phyloP scores from a whole-genome alignment of 192 early-diverging fungal species.

The Coemansia sp. region DNA sequence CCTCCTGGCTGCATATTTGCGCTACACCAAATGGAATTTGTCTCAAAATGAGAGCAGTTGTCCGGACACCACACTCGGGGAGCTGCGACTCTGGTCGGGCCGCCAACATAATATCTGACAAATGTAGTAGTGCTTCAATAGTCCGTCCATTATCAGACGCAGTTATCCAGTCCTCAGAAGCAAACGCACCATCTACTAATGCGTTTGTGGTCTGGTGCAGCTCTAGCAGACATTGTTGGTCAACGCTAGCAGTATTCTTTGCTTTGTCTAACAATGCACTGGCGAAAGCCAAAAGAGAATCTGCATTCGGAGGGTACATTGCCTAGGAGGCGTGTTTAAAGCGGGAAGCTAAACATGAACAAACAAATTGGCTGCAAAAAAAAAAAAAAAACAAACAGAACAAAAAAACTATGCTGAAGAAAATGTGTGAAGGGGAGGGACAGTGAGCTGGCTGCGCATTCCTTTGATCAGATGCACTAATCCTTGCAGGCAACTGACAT shows the following conservation, averaged over 20 bases:
- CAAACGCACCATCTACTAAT: conserved; percentile 13
- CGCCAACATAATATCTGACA: conserved; percentile 16
- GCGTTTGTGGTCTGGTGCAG: conserved; percentile 12
- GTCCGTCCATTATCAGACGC: neutral
- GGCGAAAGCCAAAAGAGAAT: conserved; percentile 4
- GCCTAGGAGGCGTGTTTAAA: neutral
- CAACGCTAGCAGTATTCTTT: neutral
- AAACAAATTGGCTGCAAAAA: neutral
- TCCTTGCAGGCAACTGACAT: neutral
- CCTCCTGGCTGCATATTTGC: conserved; percentile 29
- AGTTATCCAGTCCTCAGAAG: neutral
- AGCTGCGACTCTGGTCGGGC: conserved; percentile 2
- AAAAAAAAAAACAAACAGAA: no score
- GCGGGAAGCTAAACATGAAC: neutral
- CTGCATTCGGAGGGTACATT: conserved; percentile 13
- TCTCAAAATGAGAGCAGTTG: conserved; percentile 12
- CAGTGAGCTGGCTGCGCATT: neutral
- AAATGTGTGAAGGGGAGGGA: neutral
- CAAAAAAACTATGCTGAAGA: no score
- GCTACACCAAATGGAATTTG: conserved; percentile 13
- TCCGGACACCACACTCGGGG: conserved; percentile 19
- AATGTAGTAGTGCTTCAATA: conserved; percentile 10
- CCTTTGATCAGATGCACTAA: neutral
- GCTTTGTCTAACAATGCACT: conserved; percentile 10
- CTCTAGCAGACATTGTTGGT: conserved; percentile 7